Conservation (phyloP, 2,329 filamentous ascomycete genomes). For the Blastomyces gilchristii region DNA sequence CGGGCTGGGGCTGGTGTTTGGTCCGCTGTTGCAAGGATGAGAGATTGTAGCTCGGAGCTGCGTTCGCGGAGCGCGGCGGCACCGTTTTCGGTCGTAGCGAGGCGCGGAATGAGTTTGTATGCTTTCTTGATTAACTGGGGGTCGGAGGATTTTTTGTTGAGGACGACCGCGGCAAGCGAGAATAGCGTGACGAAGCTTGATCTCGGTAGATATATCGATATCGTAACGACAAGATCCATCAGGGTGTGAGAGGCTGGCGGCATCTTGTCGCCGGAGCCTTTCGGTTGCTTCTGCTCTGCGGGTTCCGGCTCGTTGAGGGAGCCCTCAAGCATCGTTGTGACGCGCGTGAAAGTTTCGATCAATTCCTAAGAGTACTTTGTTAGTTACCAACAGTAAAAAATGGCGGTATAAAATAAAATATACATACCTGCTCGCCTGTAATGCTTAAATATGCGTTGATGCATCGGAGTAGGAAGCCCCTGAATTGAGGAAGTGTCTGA, state of each 20-base stretch:
- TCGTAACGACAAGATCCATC: constrained; percentile 94
- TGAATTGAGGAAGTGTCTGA: constrained; percentile 83
- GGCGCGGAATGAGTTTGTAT: constrained; percentile 90
- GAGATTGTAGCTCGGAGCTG: constrained; percentile 65
- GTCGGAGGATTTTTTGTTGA: constrained; percentile 57
- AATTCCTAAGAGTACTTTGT: constrained; percentile 47
- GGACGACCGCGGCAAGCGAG: constrained; percentile 71
- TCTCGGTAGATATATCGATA: constrained; percentile 83
- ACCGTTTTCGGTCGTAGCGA: constrained; percentile 71
- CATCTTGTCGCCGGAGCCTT: constrained; percentile 59
- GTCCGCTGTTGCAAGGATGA: constrained; percentile 68
- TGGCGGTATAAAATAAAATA: constrained; percentile 20
- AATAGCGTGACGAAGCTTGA: constrained; percentile 79
- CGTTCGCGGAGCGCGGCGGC: constrained; percentile 65
- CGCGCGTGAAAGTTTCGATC: constrained; percentile 77
- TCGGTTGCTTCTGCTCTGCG: constrained; percentile 51
- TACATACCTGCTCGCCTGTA: constrained; percentile 50
- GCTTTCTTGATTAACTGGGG: constrained; percentile 97
- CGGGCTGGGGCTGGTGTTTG: constrained; percentile 80
- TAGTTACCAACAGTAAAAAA: constrained; percentile 6
- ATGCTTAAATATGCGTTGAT: constrained; percentile 93
- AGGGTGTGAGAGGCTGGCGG: constrained; percentile 88
- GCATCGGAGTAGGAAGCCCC: constrained; percentile 82
- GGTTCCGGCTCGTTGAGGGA: constrained; percentile 57
- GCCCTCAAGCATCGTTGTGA: constrained; percentile 69